A percentile compares a stretch with the other conserved stretches of the same genome.
phyloP scores from a whole-genome alignment of 1,139 yeast species.

The Pichia sp. region DNA sequence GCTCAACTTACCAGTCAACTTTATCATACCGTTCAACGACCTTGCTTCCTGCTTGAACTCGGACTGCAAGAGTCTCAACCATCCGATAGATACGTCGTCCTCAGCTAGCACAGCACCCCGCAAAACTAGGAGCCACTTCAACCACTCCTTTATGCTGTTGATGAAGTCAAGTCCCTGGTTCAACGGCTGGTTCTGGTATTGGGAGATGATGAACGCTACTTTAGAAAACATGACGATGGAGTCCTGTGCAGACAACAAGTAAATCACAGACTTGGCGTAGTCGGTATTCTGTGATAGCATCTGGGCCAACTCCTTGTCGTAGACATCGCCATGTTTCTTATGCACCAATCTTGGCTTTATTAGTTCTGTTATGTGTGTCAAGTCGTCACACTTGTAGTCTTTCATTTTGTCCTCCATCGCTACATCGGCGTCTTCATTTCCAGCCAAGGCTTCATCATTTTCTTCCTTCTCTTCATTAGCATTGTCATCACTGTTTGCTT shows the following conservation, averaged over 20 bases:
- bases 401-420: background rate
- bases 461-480: background rate
- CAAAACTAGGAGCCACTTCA: conserved; percentile 45
- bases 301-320: conserved; percentile 23
- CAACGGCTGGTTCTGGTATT: conserved; percentile 6
- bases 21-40: conserved; percentile 65
- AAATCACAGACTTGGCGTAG: conserved; percentile 38
- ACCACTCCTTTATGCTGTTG: conserved; percentile 39
- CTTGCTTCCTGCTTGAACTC: conserved; percentile 32
- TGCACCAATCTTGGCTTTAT: conserved; percentile 17
- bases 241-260: conserved; percentile 23
- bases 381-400: conserved; percentile 8
- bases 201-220: conserved; percentile 36
- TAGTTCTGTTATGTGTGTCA: conserved; percentile 7
- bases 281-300: conserved; percentile 38
- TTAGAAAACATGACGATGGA: conserved; percentile 35
- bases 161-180: conserved; percentile 33
- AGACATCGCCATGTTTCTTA: conserved; percentile 27
- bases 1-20: conserved; percentile 77
- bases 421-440: background rate
- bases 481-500: conserved; percentile 2
- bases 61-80: conserved; percentile 35
- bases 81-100: conserved; percentile 33
- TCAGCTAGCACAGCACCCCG: conserved; percentile 43
- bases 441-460: background rate